Percentiles rank a stretch among this genome's conserved stretches.
phyloP scores from a whole-genome alignment of 441 rosid species.

The Bocquillonia castaneifolia region DNA sequence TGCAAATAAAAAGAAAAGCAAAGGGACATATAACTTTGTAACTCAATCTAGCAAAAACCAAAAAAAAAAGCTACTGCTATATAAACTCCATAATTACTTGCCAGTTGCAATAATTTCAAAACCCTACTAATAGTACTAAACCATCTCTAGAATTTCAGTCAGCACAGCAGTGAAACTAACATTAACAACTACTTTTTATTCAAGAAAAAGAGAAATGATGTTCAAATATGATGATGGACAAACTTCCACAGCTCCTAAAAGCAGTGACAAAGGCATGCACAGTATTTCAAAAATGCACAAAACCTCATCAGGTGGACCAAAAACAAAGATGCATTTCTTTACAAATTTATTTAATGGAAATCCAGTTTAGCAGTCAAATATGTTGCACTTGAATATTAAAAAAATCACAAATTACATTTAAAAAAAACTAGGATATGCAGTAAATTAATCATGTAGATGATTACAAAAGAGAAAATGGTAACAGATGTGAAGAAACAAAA shows the following conservation, averaged over 20 bases:
- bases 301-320: too few relatives aligned
- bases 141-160: neutral
- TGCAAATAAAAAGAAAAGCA: neutral
- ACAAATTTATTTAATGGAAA: neutral
- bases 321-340: neutral
- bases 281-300: neutral
- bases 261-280: too few relatives aligned
- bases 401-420: neutral
- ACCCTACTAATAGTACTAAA: neutral
- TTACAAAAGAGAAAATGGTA: neutral
- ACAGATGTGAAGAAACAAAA: neutral
- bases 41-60: neutral
- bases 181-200: neutral
- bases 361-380: neutral
- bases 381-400: neutral
- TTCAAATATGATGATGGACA: neutral
- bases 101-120: neutral
- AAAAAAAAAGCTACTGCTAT: neutral
- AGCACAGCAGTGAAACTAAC: neutral
- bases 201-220: neutral
- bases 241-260: constrained; percentile 5
- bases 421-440: neutral
- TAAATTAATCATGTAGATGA: neutral
- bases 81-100: neutral
- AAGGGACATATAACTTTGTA: neutral